A percentile compares a stretch with the other conserved stretches of the same genome.
These are phyloP conservation scores for Plantago rigida DNA, from an alignment of 305 asterid species.

Conservation along the genomic window DNA sequence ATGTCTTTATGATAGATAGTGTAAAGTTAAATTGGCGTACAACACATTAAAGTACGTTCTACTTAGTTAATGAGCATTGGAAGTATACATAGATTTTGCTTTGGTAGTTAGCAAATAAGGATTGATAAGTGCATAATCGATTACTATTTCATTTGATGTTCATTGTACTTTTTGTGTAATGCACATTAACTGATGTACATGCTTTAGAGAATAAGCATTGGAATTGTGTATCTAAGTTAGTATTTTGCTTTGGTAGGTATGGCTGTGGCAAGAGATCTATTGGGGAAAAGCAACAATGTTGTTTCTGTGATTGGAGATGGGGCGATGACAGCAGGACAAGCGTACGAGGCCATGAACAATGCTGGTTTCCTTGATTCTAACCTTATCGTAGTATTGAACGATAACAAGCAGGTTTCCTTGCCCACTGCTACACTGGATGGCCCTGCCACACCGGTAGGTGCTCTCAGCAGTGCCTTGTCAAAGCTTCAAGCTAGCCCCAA, in stretches of 20 bases:
- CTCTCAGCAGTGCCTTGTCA: conserved; percentile 54
- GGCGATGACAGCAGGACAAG: conserved; percentile 80
- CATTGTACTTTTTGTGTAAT: no score
- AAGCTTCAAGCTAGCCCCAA: conserved; percentile 67
- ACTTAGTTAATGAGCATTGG: no score
- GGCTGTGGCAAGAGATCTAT: conserved; percentile 69
- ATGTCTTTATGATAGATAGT: background rate
- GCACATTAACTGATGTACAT: no score
- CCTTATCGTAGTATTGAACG: conserved; percentile 52
- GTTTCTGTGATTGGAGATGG: conserved; percentile 68
- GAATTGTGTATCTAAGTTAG: background rate
- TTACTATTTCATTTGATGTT: no score
- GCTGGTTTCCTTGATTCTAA: conserved; percentile 64
- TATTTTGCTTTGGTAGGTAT: conserved; percentile 37
- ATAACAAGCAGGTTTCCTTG: conserved; percentile 61
- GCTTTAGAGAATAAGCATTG: background rate
- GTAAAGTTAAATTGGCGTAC: no score
- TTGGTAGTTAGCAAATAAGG: background rate
- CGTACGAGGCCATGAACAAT: conserved; percentile 76
- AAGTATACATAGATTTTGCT: no score
- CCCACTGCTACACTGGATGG: conserved; percentile 70
- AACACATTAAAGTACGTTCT: no score
- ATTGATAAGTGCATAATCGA: no score
- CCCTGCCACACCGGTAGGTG: conserved; percentile 62
- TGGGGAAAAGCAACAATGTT: conserved; percentile 54